Percentiles rank a stretch among this genome's conserved stretches.
phyloP scores from a whole-genome alignment of 2,329 filamentous ascomycete genomes.

The Pestalotiopsis sp. region DNA sequence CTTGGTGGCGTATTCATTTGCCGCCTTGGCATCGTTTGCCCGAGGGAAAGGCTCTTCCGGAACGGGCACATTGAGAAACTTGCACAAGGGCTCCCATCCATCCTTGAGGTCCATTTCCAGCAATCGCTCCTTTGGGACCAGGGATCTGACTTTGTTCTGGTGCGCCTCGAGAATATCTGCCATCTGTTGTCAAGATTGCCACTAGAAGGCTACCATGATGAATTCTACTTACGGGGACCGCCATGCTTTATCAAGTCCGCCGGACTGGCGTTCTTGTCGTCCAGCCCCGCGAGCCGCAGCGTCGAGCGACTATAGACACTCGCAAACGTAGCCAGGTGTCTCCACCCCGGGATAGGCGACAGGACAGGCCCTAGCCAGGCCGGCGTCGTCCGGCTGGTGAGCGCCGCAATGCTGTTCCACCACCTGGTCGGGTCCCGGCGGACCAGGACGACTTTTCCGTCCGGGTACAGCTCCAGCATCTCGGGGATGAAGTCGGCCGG shows the following conservation, averaged over 20 bases:
- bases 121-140: slow-evolving; percentile 21
- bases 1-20: slow-evolving; percentile 9
- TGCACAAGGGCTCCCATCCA: slow-evolving; percentile 26
- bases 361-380: not conserved
- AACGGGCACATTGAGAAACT: slow-evolving; percentile 23
- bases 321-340: not conserved
- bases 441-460: slow-evolving; percentile 43
- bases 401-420: slow-evolving; percentile 23
- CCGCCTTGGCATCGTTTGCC: slow-evolving; percentile 27
- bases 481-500: slow-evolving; percentile 38
- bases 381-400: slow-evolving; percentile 1
- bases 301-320: slow-evolving; percentile 4
- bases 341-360: slow-evolving; percentile 5
- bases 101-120: slow-evolving; percentile 27
- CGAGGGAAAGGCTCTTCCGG: slow-evolving; percentile 25
- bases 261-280: slow-evolving; percentile 16
- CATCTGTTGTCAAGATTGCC: not conserved
- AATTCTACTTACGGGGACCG: slow-evolving; percentile 16
- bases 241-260: slow-evolving; percentile 18
- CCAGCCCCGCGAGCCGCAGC: slow-evolving; percentile 18
- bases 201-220: not conserved
- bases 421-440: slow-evolving; percentile 28
- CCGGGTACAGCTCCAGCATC: slow-evolving; percentile 30
- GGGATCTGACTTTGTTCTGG: slow-evolving; percentile 17
- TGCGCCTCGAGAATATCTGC: not conserved